These are phyloP conservation scores for Paecilomyces fulvus DNA, from an alignment of 2,329 filamentous ascomycete genomes.

Conservation along the genomic window DNA sequence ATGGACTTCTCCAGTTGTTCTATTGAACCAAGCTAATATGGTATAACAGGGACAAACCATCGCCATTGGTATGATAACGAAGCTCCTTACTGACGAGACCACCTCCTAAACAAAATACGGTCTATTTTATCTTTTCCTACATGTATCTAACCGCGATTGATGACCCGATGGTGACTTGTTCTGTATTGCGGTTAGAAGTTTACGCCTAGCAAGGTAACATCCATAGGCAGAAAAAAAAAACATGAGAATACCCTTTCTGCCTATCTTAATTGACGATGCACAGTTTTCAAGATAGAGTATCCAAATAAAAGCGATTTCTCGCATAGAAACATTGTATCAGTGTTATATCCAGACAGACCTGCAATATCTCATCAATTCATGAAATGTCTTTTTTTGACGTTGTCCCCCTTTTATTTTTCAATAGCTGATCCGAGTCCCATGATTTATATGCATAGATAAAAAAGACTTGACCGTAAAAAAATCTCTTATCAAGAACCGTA, in stretches of 20 bases:
- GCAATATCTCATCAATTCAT: neutral
- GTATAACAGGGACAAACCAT: slow-evolving; percentile 82
- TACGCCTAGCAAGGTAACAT: neutral
- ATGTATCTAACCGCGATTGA: neutral
- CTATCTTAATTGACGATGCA: neutral
- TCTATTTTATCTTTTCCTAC: neutral
- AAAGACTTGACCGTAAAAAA: neutral
- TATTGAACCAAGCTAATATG: slow-evolving; percentile 7
- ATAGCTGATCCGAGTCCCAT: neutral
- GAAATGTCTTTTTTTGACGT: neutral
- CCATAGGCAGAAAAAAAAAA: neutral
- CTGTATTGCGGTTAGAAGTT: neutral
- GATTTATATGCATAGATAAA: neutral
- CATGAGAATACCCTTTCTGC: neutral
- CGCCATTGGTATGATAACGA: slow-evolving; percentile 98
- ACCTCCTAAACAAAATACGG: neutral
- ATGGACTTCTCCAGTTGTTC: slow-evolving; percentile 25
- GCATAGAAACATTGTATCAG: neutral
- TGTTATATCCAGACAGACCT: neutral
- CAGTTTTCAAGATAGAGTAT: neutral
- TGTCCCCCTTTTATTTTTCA: neutral
- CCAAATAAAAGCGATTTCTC: neutral
- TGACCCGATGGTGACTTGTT: neutral
- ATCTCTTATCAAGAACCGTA: neutral
- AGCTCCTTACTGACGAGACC: slow-evolving; percentile 53